phyloP scores from a whole-genome alignment of 176 grass and related monocot species.

The Lolium rigidum region DNA sequence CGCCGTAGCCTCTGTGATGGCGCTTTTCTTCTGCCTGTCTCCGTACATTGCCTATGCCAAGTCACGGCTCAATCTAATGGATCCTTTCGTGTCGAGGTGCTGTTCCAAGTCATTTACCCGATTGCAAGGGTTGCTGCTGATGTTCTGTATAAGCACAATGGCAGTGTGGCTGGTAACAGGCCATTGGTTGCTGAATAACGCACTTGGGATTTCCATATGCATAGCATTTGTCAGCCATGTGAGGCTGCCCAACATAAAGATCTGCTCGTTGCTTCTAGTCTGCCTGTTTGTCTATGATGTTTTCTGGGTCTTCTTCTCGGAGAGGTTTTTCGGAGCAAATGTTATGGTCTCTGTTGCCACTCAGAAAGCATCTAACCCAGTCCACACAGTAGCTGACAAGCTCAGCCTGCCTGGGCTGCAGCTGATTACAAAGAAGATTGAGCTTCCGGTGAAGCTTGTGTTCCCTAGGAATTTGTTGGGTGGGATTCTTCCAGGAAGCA shows the following conservation, averaged over 20 bases:
- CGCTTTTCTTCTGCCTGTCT: conserved; percentile 89
- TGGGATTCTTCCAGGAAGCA: conserved; percentile 72
- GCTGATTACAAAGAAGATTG: conserved; percentile 88
- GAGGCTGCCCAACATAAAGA: conserved; percentile 94
- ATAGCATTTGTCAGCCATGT: conserved; percentile 98
- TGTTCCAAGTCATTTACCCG: conserved; percentile 88
- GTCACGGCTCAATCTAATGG: conserved; percentile 53
- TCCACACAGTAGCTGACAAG: conserved; percentile 86
- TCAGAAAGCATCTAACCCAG: conserved; percentile 95
- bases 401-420: conserved; percentile 90
- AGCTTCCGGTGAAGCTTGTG: conserved; percentile 95
- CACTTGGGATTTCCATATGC: conserved; percentile 90
- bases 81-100: conserved; percentile 79
- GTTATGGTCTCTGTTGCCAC: conserved; percentile 99
- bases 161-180: conserved; percentile 83
- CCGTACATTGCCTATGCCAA: conserved; percentile 64
- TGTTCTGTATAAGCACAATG: conserved; percentile 67
- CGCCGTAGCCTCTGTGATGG: conserved; percentile 70
- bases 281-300: conserved; percentile 96
- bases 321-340: conserved; percentile 96
- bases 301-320: conserved; percentile 99
- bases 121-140: conserved; percentile 60
- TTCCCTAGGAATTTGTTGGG: conserved; percentile 97
- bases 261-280: conserved; percentile 78
- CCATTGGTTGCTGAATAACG: conserved; percentile 93